phyloP scores from a whole-genome alignment of 2,329 filamentous ascomycete species.

The Cordyceps sp. region DNA sequence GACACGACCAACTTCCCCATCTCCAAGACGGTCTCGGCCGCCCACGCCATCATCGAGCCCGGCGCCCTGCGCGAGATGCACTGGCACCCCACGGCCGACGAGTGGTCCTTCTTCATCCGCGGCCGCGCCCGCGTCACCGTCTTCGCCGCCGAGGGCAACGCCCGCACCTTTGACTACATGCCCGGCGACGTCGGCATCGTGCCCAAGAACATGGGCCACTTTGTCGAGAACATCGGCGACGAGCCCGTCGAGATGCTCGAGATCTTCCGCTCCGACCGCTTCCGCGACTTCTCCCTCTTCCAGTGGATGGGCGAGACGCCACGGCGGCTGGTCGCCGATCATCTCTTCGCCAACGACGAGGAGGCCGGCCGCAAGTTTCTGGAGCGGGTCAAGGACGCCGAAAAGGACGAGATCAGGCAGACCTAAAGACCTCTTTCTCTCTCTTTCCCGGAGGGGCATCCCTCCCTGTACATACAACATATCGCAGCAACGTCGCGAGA shows the following conservation, averaged over 20 bases:
- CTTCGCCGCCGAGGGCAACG: conserved; percentile 51
- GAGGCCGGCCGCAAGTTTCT: conserved; percentile 46
- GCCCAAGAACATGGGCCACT: conserved; percentile 62
- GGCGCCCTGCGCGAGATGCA: conserved; percentile 65
- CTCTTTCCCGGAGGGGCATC: no score
- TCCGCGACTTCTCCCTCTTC: conserved; percentile 57
- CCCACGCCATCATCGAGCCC: conserved; percentile 53
- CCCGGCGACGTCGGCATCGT: conserved; percentile 66
- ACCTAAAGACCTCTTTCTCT: background rate
- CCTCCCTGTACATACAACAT: no score
- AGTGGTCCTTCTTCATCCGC: conserved; percentile 66
- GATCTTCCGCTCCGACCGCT: conserved; percentile 55
- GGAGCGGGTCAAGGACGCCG: conserved; percentile 41
- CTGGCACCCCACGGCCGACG: conserved; percentile 66
- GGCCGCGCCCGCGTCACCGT: conserved; percentile 59
- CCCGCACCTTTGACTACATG: conserved; percentile 60
- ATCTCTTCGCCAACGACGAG: conserved; percentile 45
- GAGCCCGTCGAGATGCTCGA: conserved; percentile 62
- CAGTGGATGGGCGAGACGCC: conserved; percentile 64
- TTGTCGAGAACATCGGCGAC: conserved; percentile 67
- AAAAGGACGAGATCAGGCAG: conserved; percentile 33
- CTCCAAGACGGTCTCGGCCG: conserved; percentile 56
- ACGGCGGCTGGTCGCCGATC: conserved; percentile 46
- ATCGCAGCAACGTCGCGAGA: no score
- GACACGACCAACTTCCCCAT: conserved; percentile 64